Percentiles rank a stretch among this genome's conserved stretches.
Evolutionary conservation across 2,329 filamentous ascomycete species (phyloP).

Genomic region (Epichloe sp.): DNA sequence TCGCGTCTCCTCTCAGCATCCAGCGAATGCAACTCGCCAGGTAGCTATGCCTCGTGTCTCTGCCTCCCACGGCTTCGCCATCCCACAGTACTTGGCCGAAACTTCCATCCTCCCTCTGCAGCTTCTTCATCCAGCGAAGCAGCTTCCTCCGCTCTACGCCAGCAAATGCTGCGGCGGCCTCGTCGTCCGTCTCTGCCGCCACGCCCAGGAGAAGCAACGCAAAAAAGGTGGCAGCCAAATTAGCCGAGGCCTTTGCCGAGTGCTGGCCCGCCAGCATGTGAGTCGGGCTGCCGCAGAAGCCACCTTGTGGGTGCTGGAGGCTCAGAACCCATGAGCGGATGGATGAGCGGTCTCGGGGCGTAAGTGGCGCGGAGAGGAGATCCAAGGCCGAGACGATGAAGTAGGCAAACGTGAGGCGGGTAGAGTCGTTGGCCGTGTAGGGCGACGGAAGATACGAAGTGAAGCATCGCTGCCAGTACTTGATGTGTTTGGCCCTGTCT

Average conservation of each 20-base stretch:
- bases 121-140: conserved; percentile 56
- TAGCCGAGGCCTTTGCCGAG: conserved; percentile 42
- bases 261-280: conserved; percentile 30
- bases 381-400: conserved; percentile 82
- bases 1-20: conserved; percentile 56
- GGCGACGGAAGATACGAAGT: conserved; percentile 65
- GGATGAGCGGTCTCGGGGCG: conserved; percentile 27
- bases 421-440: conserved; percentile 84
- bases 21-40: conserved; percentile 71
- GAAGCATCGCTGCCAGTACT: conserved; percentile 86
- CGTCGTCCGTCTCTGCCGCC: conserved; percentile 26
- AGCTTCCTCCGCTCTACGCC: conserved; percentile 56
- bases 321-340: conserved; percentile 68
- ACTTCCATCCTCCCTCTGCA: conserved; percentile 78
- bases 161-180: conserved; percentile 34
- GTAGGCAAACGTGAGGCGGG: conserved; percentile 77
- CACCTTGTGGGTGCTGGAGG: conserved; percentile 74
- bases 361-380: conserved; percentile 54
- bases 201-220: conserved; percentile 60
- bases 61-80: conserved; percentile 55
- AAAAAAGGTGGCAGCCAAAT: conserved; percentile 86
- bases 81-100: conserved; percentile 70
- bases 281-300: conserved; percentile 77
- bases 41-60: conserved; percentile 81
- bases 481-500: conserved; percentile 58